Percentiles rank a stretch among this genome's conserved stretches.
Conservation (phyloP, 2,329 filamentous ascomycete genomes). For the Stylonectria norvegica region DNA sequence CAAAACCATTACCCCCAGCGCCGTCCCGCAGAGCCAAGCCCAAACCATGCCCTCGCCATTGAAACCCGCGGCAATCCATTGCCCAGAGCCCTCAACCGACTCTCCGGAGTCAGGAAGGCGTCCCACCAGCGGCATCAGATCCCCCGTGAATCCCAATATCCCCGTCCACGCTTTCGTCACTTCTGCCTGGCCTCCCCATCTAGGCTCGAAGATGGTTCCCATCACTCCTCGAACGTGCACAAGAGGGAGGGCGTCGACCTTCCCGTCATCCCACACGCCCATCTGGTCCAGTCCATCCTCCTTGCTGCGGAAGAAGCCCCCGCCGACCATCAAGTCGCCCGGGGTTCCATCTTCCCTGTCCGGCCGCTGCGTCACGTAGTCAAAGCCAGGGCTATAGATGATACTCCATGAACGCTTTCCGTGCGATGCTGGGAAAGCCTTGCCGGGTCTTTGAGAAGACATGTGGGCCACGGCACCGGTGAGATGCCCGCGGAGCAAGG, state of each 20-base stretch:
- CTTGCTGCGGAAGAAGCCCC: slow-evolving; percentile 44
- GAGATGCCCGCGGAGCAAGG: slow-evolving; percentile 44
- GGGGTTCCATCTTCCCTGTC: slow-evolving; percentile 23
- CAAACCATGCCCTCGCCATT: slow-evolving; percentile 52
- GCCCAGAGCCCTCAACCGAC: slow-evolving; percentile 28
- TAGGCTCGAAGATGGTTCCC: slow-evolving; percentile 39
- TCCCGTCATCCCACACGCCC: slow-evolving; percentile 45
- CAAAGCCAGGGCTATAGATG: slow-evolving; percentile 44
- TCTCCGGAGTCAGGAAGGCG: slow-evolving; percentile 32
- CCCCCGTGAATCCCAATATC: slow-evolving; percentile 45
- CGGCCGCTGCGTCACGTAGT: slow-evolving; percentile 51
- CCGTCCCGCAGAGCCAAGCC: slow-evolving; percentile 50
- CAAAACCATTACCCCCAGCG: slow-evolving; percentile 44
- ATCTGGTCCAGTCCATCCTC: slow-evolving; percentile 44
- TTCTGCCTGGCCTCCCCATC: slow-evolving; percentile 31
- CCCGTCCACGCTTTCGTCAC: slow-evolving; percentile 48
- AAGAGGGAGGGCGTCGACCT: slow-evolving; percentile 36
- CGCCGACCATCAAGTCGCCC: slow-evolving; percentile 53
- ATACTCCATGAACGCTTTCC: slow-evolving; percentile 49
- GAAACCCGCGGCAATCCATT: slow-evolving; percentile 53
- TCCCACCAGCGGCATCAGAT: slow-evolving; percentile 50
- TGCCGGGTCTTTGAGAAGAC: slow-evolving; percentile 46
- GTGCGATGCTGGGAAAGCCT: slow-evolving; percentile 16
- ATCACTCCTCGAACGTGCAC: slow-evolving; percentile 42
- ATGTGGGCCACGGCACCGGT: slow-evolving; percentile 47